Evolutionary conservation across 352 stramenopile genomes (phyloP).

Genomic region (Globisporangium echinulatum): DNA sequence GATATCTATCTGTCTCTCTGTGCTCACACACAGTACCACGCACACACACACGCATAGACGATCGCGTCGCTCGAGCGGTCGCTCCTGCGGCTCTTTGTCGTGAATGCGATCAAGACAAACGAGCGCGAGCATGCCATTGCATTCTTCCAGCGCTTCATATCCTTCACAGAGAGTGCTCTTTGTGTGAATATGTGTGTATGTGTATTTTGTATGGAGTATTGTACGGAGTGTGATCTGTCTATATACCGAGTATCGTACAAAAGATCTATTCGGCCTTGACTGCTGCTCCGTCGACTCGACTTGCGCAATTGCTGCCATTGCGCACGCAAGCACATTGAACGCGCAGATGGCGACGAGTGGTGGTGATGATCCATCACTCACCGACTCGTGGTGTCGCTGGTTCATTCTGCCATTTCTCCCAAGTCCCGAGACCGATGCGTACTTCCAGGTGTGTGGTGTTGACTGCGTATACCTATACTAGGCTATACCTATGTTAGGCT

Average conservation of each 20-base stretch:
- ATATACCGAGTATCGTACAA: too few species aligned
- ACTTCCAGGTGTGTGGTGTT: conserved; percentile 42
- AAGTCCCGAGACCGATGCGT: conserved; percentile 58
- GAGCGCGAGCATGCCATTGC: conserved; percentile 63
- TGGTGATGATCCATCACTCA: conserved; percentile 9
- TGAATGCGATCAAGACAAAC: conserved; percentile 68
- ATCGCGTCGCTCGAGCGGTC: conserved; percentile 61
- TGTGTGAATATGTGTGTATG: background rate
- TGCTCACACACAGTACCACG: background rate
- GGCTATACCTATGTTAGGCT: too few species aligned
- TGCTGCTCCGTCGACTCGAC: background rate
- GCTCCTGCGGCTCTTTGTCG: conserved; percentile 65
- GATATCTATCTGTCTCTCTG: background rate
- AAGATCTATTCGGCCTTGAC: conserved; percentile 14
- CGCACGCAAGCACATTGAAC: conserved; percentile 60
- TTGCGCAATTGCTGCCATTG: background rate
- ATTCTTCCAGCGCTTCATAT: conserved; percentile 69
- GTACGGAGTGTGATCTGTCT: background rate
- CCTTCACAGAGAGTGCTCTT: conserved; percentile 11
- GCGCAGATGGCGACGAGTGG: conserved; percentile 22
- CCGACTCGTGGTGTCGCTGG: conserved; percentile 70
- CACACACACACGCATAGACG: conserved; percentile 22
- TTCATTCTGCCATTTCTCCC: conserved; percentile 81
- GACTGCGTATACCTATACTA: too few species aligned
- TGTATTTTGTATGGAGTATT: background rate